These are phyloP conservation scores for Taphrina wiesneri DNA, from an alignment of 1,139 yeast species.

Conservation along the genomic window DNA sequence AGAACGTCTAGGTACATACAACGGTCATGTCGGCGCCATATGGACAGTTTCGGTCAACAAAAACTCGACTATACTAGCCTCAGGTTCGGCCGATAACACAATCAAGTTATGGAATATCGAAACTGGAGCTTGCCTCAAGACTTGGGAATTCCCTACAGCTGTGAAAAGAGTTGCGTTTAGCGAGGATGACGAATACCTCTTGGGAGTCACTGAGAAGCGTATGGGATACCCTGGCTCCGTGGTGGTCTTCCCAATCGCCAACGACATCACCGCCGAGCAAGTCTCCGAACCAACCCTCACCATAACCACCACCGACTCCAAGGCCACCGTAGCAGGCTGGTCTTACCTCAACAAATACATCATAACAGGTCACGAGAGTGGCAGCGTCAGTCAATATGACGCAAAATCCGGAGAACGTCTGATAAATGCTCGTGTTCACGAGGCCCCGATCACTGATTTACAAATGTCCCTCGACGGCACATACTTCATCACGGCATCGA, in stretches of 20 bases:
- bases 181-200: slow-evolving; percentile 66
- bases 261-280: slow-evolving; percentile 48
- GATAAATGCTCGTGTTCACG: slow-evolving; percentile 65
- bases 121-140: slow-evolving; percentile 73
- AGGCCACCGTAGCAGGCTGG: slow-evolving; percentile 88
- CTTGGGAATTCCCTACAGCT: slow-evolving; percentile 79
- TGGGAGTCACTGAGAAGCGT: slow-evolving; percentile 85
- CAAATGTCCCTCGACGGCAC: slow-evolving; percentile 87
- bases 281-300: slow-evolving; percentile 58
- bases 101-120: slow-evolving; percentile 81
- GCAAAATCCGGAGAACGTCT: slow-evolving; percentile 71
- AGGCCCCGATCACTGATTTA: slow-evolving; percentile 73
- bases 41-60: slow-evolving; percentile 89
- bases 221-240: slow-evolving; percentile 88
- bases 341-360: slow-evolving; percentile 61
- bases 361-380: slow-evolving; percentile 86
- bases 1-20: slow-evolving; percentile 91
- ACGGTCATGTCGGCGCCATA: slow-evolving; percentile 89
- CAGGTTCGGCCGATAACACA: slow-evolving; percentile 90
- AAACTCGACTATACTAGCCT: slow-evolving; percentile 65
- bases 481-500: slow-evolving; percentile 87
- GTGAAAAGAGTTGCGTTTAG: slow-evolving; percentile 88
- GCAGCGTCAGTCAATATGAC: slow-evolving; percentile 77
- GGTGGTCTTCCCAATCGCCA: slow-evolving; percentile 60
- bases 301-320: slow-evolving; percentile 57